Evolutionary conservation across 257 asterid genomes (phyloP), one percentile per base, ranked within the genome.

Genomic region (Primulina tabacum): DNA sequence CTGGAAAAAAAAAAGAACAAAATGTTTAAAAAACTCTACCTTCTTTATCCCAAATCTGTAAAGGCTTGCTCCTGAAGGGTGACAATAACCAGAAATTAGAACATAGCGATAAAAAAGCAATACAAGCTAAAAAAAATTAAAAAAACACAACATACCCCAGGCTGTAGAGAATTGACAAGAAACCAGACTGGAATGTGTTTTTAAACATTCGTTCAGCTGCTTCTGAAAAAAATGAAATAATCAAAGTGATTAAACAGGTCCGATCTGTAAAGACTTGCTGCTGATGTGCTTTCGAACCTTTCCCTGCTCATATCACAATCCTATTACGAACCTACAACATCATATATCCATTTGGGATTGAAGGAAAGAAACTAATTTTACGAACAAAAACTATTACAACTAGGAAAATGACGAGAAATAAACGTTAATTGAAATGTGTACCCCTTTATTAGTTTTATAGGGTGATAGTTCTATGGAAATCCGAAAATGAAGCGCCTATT

Each of bases 1-100:
- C 26, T 24, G 26, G 26, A 24, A 24, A 37, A 61, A 37, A 61
- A 50, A 40, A 18, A 21, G 24, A 10, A 50, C 60, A 32, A 32
- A 32, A 32, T 32, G 35, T 32, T 3, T 24, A 32, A 34, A 60
- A 16, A 30, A 21, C 58, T 8, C 37, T 67, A 87, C 99, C 95
- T 86, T 90, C 97, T 84, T 90, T 93, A 77, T 90, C 97, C 97
- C 99, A 90, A 69, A 93, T 93, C 90, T 93, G 99, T 77, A 93
- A 75, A 66, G 99, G 99, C 82, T 93, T 93, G 85, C 99, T 93
- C 92, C 97, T 93, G 85, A 64, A 67, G 43, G 67, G 73, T 24
- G 60, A 56, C 55, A 57, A 63, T 1, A 60, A 60, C 30, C 43
- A 63, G 4, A 60, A 37, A 37, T 32, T 17, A 68, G 50, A 67